These are phyloP conservation scores for Mycena filopes DNA, from an alignment of 768 basidiomycete genomes.

Conservation along the genomic window DNA sequence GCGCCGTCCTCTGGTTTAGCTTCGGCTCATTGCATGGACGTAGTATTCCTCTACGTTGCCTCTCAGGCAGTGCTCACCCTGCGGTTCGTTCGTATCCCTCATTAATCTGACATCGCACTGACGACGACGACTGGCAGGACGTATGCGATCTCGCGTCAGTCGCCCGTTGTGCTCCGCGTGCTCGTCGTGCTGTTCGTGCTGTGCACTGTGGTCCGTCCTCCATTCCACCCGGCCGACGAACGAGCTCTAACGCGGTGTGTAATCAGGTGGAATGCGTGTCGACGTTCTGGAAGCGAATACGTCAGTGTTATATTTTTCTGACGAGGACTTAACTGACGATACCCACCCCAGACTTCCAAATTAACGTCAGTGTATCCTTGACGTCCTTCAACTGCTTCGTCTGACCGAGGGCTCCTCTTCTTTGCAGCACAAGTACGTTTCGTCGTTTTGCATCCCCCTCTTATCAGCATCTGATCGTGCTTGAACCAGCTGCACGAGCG, in stretches of 20 bases:
- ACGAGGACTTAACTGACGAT: neutral
- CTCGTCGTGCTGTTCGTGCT: constrained; percentile 6
- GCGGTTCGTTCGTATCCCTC: no score
- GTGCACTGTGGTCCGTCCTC: neutral
- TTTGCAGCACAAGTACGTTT: no score
- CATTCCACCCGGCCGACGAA: no score
- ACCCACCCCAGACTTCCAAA: neutral
- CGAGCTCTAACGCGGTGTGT: neutral
- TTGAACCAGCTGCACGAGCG: no score
- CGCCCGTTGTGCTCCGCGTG: neutral
- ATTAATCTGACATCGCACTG: no score
- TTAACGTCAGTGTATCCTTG: neutral
- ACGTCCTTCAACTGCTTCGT: no score
- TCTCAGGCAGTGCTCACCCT: constrained; percentile 24
- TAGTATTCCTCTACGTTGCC: constrained; percentile 18
- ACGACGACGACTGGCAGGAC: constrained; percentile 14
- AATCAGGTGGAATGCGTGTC: constrained; percentile 2
- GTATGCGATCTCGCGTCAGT: constrained; percentile 28
- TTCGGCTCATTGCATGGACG: no score
- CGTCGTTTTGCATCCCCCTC: no score
- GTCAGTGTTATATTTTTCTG: constrained; percentile 12
- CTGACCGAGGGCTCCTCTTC: no score
- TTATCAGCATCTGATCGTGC: no score
- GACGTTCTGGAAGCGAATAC: constrained; percentile 15
- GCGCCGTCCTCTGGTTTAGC: neutral